These are phyloP conservation scores for Sedum album DNA, from an alignment of 164 flowering plant species.

Conservation along the genomic window DNA sequence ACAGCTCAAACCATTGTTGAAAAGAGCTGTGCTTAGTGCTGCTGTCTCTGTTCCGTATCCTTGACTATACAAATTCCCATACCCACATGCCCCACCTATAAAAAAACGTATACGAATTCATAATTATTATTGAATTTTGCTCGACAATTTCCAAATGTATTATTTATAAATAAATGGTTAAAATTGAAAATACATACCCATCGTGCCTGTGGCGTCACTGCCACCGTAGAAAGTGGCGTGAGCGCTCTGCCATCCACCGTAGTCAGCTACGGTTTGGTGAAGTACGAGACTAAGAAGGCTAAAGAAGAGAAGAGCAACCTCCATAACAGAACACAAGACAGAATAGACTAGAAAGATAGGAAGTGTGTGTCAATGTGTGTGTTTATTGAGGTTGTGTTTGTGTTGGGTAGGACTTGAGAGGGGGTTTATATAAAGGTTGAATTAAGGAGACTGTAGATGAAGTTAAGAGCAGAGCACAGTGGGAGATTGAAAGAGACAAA, in stretches of 20 bases:
- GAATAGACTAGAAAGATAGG: not conserved
- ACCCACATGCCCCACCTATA: no score
- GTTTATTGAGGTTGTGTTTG: no score
- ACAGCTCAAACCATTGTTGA: not conserved
- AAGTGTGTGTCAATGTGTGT: no score
- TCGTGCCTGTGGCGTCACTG: no score
- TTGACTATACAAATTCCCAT: no score
- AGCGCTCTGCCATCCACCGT: not conserved
- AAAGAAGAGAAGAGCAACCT: not conserved
- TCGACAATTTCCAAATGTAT: no score
- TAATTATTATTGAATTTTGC: no score
- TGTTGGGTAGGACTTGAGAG: not conserved
- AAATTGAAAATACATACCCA: not conserved
- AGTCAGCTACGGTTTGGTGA: not conserved
- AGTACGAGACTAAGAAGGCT: not conserved
- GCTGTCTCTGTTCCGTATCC: not conserved
- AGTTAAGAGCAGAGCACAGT: not conserved
- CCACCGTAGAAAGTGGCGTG: not conserved
- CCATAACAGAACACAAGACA: not conserved
- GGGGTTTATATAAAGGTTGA: not conserved
- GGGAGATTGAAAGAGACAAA: no score
- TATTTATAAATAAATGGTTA: no score
- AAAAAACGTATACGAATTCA: no score
- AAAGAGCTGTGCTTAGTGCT: not conserved
- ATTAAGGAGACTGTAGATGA: no score